Evolutionary conservation across 495 filamentous ascomycete genomes (phyloP), one percentile per base, ranked within the genome.

Genomic region (Delitschia confertaspora): DNA sequence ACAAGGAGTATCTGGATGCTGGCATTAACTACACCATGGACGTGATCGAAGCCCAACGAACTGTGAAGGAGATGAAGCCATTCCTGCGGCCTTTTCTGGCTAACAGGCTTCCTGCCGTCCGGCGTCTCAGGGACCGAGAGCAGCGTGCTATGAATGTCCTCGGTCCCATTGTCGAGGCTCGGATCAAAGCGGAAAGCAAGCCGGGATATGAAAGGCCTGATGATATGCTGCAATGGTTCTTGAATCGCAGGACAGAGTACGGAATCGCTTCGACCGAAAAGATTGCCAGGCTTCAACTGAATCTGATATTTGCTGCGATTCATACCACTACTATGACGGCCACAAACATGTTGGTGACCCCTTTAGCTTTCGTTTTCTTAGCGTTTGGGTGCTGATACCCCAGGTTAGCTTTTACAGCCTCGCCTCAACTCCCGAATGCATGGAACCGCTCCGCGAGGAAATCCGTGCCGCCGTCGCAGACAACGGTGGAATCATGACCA

Each of bases 151-250:
- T 3, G 5, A 34, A n/a, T 1, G 25, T 54, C 14, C 26, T 54
- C 4, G 16, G 24, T 3, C 60, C 64, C 8, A 46, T 58, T 25
- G 49, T 59, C 21, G 20, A 38, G 14, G 41, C 59, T 14, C 38
- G 50, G 13, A 31, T 32, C 1, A 59, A 29, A 1, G 53, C 48
- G 3, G 42, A 45, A 21, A 47, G 44, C 2, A 22, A 45, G 14
- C 36, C 33, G 0, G 54, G 46, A 16, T 50, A 51, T 21, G 21
- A 48, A 27, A 55, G 49, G 31, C 46, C 49, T 3, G 56, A 63
- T 4, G 60, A 67, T 49, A 22, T 57, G 9, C 46, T 61, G 24
- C 50, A 59, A 30, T 63, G 63, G 63, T 45, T 62, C 36, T 39
- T 62, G 11, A 45, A 51, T 17, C 40, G 34, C n/a, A 22, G 55